phyloP scores from a whole-genome alignment of 1,284 basidiomycete species.

The Leccinum fallax region DNA sequence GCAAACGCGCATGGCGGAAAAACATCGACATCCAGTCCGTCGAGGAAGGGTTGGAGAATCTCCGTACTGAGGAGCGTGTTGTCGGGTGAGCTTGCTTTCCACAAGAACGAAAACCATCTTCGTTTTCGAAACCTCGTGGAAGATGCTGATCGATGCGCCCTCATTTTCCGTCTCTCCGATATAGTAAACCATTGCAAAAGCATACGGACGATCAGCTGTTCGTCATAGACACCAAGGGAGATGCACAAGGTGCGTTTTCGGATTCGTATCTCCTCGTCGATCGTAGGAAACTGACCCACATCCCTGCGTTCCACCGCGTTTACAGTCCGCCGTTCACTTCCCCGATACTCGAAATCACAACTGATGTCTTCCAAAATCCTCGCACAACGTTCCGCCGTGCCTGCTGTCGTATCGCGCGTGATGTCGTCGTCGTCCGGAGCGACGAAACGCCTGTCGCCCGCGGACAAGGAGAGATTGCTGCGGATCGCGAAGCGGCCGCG shows the following conservation, averaged over 20 bases:
- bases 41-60: slow-evolving; percentile 72
- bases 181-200: slow-evolving; percentile 56
- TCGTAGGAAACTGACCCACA: no score
- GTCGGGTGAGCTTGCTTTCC: slow-evolving; percentile 56
- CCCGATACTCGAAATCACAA: slow-evolving; percentile 53
- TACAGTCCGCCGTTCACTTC: slow-evolving; percentile 59
- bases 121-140: not conserved
- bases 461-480: slow-evolving; percentile 76
- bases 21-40: slow-evolving; percentile 82
- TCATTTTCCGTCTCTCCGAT: not conserved
- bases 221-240: slow-evolving; percentile 77
- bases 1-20: slow-evolving; percentile 92
- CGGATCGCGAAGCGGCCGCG: slow-evolving; percentile 71
- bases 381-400: slow-evolving; percentile 80
- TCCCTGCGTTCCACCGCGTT: not conserved
- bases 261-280: not conserved
- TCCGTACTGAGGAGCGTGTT: slow-evolving; percentile 76
- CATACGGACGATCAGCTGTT: slow-evolving; percentile 76
- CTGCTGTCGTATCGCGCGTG: slow-evolving; percentile 70
- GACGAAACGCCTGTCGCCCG: slow-evolving; percentile 44
- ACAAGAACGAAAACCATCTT: not conserved
- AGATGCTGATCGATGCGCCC: not conserved
- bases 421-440: slow-evolving; percentile 21
- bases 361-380: slow-evolving; percentile 85
- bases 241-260: slow-evolving; percentile 62